Evolutionary conservation across 148 eudicot genomes (phyloP).

Genomic region (Talinum fruticosum): DNA sequence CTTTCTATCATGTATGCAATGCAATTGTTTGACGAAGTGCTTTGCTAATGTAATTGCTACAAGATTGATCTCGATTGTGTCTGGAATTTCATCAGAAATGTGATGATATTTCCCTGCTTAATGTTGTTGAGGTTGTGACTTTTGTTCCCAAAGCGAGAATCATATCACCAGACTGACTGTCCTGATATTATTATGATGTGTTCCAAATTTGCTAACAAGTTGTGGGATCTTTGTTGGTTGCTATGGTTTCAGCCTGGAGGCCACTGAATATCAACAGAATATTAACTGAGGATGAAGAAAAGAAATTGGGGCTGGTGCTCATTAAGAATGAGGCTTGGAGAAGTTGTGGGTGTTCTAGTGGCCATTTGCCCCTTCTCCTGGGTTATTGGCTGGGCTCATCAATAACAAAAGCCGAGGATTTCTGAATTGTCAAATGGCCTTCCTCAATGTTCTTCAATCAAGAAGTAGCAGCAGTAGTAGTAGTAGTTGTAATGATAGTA

Average conservation of each 20-base stretch:
- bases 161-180: background rate
- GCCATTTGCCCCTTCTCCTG: slow-evolving; percentile 22
- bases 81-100: no score
- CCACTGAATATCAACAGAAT: background rate
- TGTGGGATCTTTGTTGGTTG: background rate
- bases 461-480: background rate
- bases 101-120: no score
- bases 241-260: background rate
- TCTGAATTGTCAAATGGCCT: background rate
- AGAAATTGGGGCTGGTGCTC: background rate
- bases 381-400: background rate
- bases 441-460: background rate
- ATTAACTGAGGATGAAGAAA: background rate
- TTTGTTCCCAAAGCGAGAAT: background rate
- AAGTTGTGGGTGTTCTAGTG: slow-evolving; percentile 15
- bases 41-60: no score
- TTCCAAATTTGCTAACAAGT: background rate
- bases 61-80: no score
- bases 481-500: background rate
- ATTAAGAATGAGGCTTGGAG: slow-evolving; percentile 25
- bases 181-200: background rate
- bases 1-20: no score
- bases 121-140: no score
- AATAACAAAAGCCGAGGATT: slow-evolving; percentile 18
- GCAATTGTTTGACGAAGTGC: no score